These are phyloP conservation scores for Ochetophila trinervis DNA, from an alignment of 306 rosid genomes.

Conservation along the genomic window DNA sequence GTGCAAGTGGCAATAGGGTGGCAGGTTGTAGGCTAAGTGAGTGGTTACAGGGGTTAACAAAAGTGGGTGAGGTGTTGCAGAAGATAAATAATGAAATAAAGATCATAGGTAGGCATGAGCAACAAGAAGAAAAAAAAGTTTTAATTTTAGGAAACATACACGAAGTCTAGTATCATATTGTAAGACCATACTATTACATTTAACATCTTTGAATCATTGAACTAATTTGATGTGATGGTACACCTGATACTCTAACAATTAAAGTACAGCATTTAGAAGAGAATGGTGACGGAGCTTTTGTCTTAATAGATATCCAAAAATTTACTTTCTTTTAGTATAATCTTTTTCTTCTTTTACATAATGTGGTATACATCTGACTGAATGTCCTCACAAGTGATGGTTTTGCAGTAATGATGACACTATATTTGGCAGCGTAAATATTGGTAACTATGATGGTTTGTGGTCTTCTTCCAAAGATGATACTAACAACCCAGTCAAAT, in stretches of 20 bases:
- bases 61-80: too few relatives aligned
- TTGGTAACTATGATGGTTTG: conserved; percentile 58
- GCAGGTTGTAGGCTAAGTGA: too few relatives aligned
- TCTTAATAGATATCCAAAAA: conserved; percentile 8
- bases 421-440: conserved; percentile 57
- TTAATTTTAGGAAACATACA: too few relatives aligned
- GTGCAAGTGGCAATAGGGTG: too few relatives aligned
- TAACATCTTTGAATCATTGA: background rate
- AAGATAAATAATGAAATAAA: too few relatives aligned
- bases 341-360: conserved; percentile 1
- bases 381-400: conserved; percentile 69
- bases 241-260: background rate
- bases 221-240: background rate
- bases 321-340: conserved; percentile 1
- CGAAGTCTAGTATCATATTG: too few relatives aligned
- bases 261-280: too few relatives aligned
- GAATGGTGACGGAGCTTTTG: background rate
- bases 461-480: conserved; percentile 71
- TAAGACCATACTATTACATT: too few relatives aligned
- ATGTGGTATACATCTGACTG: conserved; percentile 41
- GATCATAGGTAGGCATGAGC: too few relatives aligned
- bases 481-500: conserved; percentile 39
- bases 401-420: conserved; percentile 86
- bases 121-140: too few relatives aligned
- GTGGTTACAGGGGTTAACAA: too few relatives aligned